phyloP scores from a whole-genome alignment of 2,329 filamentous ascomycete species.

The Talaromyces verruculosus region DNA sequence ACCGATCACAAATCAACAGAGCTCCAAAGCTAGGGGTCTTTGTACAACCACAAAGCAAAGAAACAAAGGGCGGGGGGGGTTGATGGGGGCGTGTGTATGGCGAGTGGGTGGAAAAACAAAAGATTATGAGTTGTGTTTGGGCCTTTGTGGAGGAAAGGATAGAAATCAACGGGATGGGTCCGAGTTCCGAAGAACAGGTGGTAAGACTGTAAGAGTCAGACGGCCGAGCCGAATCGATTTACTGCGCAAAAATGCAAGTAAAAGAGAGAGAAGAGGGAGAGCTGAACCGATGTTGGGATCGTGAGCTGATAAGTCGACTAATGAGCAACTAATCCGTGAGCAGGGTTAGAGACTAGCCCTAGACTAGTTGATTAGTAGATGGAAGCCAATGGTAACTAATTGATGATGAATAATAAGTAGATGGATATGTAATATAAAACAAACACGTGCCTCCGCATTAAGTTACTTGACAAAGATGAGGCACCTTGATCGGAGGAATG shows the following conservation, averaged over 20 bases:
- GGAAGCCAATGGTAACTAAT: background rate
- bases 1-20: background rate
- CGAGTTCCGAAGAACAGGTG: background rate
- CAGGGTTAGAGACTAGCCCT: background rate
- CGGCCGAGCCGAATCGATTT: background rate
- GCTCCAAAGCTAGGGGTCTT: background rate
- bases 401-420: background rate
- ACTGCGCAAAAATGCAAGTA: background rate
- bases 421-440: background rate
- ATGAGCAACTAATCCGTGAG: background rate
- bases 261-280: background rate
- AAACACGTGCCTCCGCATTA: background rate
- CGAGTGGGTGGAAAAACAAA: background rate
- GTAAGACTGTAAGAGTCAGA: background rate
- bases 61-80: slow-evolving; percentile 2
- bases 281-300: background rate
- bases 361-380: background rate
- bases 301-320: slow-evolving; percentile 1
- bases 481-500: background rate
- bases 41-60: slow-evolving; percentile 4
- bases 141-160: background rate
- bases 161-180: background rate
- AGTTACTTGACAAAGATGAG: background rate
- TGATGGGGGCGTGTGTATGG: background rate
- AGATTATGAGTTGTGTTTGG: background rate